phyloP scores from a whole-genome alignment of 1,284 basidiomycete species.

The Sanghuangporus baumii region DNA sequence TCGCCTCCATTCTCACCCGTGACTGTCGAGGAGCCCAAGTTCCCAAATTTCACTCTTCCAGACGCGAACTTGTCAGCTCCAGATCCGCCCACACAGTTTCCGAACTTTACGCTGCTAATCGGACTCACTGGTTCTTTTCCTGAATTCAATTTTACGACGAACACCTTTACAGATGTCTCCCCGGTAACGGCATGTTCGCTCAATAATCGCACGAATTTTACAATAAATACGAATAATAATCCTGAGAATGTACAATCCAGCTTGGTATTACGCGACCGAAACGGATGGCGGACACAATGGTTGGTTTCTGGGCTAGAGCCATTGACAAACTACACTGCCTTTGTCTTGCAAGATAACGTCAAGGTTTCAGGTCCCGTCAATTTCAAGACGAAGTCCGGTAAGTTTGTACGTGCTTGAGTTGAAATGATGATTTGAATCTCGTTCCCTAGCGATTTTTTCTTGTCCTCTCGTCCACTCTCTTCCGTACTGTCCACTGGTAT shows the following conservation, averaged over 20 bases:
- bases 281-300: conserved; percentile 67
- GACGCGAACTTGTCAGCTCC: conserved; percentile 48
- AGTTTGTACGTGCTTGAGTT: background rate
- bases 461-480: conserved; percentile 71
- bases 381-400: conserved; percentile 66
- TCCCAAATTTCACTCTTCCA: conserved; percentile 80
- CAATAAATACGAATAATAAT: conserved; percentile 24
- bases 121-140: conserved; percentile 22
- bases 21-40: conserved; percentile 40
- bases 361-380: conserved; percentile 58
- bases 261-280: conserved; percentile 47
- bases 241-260: conserved; percentile 26
- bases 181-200: conserved; percentile 58
- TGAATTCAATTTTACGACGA: conserved; percentile 12
- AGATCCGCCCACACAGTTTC: conserved; percentile 32
- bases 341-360: conserved; percentile 45
- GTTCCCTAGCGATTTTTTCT: conserved; percentile 50
- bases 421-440: conserved; percentile 2
- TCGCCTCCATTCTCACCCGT: conserved; percentile 52
- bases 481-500: conserved; percentile 66
- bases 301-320: conserved; percentile 51
- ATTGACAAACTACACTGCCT: conserved; percentile 68
- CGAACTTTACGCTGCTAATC: conserved; percentile 19
- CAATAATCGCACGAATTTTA: conserved; percentile 31
- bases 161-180: conserved; percentile 35